phyloP scores from a whole-genome alignment of 768 basidiomycete genomes.

The Leccinum subgranulosum region DNA sequence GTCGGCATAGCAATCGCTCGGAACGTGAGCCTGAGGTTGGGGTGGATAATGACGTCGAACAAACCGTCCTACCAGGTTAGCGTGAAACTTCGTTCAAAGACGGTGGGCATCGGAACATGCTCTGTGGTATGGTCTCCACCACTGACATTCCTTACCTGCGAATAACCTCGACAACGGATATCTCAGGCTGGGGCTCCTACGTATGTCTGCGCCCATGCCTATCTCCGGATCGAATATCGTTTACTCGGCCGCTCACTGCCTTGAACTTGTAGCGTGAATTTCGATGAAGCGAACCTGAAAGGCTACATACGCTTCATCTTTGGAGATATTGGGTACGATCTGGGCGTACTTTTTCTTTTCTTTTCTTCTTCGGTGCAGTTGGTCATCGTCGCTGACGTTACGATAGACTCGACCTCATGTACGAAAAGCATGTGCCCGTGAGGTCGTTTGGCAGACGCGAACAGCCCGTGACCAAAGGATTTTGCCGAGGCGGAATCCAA shows the following conservation, averaged over 20 bases:
- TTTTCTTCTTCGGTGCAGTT: background rate
- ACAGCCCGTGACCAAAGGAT: background rate
- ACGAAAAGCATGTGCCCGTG: too few species aligned
- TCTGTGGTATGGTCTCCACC: slow-evolving; percentile 25
- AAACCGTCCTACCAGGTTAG: too few species aligned
- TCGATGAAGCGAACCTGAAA: too few species aligned
- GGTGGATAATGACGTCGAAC: too few species aligned
- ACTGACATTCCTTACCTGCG: slow-evolving; percentile 29
- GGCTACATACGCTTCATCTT: too few species aligned
- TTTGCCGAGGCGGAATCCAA: background rate
- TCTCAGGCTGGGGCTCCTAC: background rate
- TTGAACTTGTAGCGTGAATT: slow-evolving; percentile 7
- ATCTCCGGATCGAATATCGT: background rate
- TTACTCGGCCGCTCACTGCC: background rate
- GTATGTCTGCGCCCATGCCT: background rate
- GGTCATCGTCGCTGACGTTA: background rate
- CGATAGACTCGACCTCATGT: slow-evolving; percentile 11
- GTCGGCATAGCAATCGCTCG: too few species aligned
- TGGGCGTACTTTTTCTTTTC: slow-evolving; percentile 16
- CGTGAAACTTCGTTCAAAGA: slow-evolving; percentile 30
- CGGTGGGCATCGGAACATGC: slow-evolving; percentile 26
- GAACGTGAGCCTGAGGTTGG: too few species aligned
- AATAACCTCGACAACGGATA: background rate
- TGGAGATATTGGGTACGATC: too few species aligned
- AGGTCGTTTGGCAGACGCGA: background rate